Conservation (phyloP, 805 yeast species). For the Candida ficus region DNA sequence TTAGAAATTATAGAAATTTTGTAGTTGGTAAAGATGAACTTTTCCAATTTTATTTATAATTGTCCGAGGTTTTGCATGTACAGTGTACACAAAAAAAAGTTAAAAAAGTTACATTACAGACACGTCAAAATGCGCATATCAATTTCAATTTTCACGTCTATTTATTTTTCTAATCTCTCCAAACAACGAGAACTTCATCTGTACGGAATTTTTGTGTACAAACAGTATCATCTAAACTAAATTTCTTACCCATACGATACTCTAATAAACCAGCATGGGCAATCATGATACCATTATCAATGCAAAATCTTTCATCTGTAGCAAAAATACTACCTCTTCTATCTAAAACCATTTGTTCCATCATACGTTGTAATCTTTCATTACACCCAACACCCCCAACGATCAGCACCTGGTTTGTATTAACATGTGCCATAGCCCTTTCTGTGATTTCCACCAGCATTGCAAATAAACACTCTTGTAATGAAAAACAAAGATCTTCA, state of each 20-base stretch:
- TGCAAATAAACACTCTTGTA: conserved; percentile 89
- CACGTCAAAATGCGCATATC: no score
- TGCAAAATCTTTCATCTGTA: conserved; percentile 95
- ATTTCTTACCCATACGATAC: conserved; percentile 70
- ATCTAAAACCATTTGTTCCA: conserved; percentile 90
- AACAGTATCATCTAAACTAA: conserved; percentile 60
- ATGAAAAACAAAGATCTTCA: conserved; percentile 87
- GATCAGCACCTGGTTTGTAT: conserved; percentile 79
- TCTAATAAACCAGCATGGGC: conserved; percentile 95
- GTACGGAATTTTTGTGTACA: conserved; percentile 94
- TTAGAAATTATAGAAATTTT: no score
- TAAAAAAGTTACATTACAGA: no score
- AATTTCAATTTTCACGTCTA: no score
- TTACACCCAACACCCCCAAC: conserved; percentile 99
- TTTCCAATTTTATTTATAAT: no score
- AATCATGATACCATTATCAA: conserved; percentile 97
- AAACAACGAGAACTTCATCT: conserved; percentile 83
- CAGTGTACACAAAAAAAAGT: no score
- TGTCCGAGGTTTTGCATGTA: neutral
- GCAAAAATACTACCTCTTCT: conserved; percentile 88
- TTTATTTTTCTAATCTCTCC: conserved; percentile 76
- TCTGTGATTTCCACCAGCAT: conserved; percentile 98
- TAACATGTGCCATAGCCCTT: conserved; percentile 97
- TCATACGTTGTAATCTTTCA: conserved; percentile 88
- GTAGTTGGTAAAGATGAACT: no score